A percentile compares a stretch with the other conserved stretches of the same genome.
phyloP scores from a whole-genome alignment of 1,284 basidiomycete species.

The Cerrena zonata region DNA sequence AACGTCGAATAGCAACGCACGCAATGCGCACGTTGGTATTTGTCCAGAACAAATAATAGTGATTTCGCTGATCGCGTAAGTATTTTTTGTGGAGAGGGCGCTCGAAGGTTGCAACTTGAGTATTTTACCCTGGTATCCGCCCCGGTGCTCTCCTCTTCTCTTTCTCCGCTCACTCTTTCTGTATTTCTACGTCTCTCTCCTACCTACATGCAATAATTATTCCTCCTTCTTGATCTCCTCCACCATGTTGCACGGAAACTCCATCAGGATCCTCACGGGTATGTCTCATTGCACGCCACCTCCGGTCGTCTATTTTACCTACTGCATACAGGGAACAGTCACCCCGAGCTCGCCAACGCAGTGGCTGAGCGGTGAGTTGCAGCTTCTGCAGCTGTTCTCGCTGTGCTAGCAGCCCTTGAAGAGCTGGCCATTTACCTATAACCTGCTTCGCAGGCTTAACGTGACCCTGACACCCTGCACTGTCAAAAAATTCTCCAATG shows the following conservation, averaged over 20 bases:
- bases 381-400: slow-evolving; percentile 38
- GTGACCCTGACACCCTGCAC: slow-evolving; percentile 85
- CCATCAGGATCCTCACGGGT: slow-evolving; percentile 90
- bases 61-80: too few species aligned
- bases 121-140: slow-evolving; percentile 13
- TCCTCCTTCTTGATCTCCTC: slow-evolving; percentile 18
- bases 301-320: slow-evolving; percentile 10
- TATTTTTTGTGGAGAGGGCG: slow-evolving; percentile 10
- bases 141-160: slow-evolving; percentile 9
- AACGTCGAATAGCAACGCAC: too few species aligned
- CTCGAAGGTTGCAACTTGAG: slow-evolving; percentile 12
- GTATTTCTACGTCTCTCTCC: slow-evolving; percentile 9
- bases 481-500: slow-evolving; percentile 94
- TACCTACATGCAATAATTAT: slow-evolving; percentile 9
- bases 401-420: slow-evolving; percentile 17
- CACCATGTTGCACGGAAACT: slow-evolving; percentile 83
- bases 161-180: slow-evolving; percentile 10
- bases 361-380: slow-evolving; percentile 91
- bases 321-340: slow-evolving; percentile 82
- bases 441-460: slow-evolving; percentile 66
- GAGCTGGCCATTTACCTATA: slow-evolving; percentile 33
- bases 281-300: slow-evolving; percentile 26
- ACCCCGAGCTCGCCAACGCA: slow-evolving; percentile 90
- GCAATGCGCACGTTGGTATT: slow-evolving; percentile 20
- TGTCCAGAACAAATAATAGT: slow-evolving; percentile 24